Evolutionary conservation across 2,329 filamentous ascomycete genomes (phyloP).

Genomic region (Epichloe glyceriae): DNA sequence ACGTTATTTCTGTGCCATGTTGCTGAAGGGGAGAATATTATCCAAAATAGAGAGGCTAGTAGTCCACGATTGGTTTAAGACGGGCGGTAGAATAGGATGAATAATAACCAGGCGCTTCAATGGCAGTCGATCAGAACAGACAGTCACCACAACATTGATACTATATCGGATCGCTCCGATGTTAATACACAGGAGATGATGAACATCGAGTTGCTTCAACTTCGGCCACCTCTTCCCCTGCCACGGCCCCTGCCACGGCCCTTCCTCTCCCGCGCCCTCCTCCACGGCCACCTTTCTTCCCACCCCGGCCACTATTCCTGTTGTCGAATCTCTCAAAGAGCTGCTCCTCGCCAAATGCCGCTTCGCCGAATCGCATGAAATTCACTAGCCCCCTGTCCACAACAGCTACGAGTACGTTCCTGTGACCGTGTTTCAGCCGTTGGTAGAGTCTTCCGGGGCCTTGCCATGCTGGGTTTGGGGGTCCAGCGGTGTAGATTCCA

Average conservation of each 20-base stretch:
- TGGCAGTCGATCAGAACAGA: no score
- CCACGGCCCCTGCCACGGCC: no score
- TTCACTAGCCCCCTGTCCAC: slow-evolving; percentile 86
- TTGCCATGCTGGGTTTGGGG: slow-evolving; percentile 30
- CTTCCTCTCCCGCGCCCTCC: slow-evolving; percentile 11
- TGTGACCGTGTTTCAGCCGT: slow-evolving; percentile 69
- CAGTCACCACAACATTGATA: no score
- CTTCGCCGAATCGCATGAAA: slow-evolving; percentile 70
- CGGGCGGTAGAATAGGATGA: no score
- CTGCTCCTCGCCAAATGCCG: slow-evolving; percentile 63
- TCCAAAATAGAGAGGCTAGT: no score
- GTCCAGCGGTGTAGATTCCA: slow-evolving; percentile 63
- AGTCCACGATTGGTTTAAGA: no score
- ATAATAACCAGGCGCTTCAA: no score
- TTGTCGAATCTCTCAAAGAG: slow-evolving; percentile 48
- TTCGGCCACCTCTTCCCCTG: slow-evolving; percentile 10
- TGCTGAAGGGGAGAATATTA: no score
- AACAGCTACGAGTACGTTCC: slow-evolving; percentile 74
- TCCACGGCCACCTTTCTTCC: slow-evolving; percentile 20
- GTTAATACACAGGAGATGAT: not conserved
- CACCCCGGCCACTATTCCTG: slow-evolving; percentile 30
- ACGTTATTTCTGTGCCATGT: no score
- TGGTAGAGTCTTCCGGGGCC: slow-evolving; percentile 49
- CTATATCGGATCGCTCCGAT: not conserved
- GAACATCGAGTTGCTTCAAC: not conserved